These are phyloP conservation scores for Neoboletus subvelutipes DNA, from an alignment of 768 basidiomycete genomes.

Conservation along the genomic window DNA sequence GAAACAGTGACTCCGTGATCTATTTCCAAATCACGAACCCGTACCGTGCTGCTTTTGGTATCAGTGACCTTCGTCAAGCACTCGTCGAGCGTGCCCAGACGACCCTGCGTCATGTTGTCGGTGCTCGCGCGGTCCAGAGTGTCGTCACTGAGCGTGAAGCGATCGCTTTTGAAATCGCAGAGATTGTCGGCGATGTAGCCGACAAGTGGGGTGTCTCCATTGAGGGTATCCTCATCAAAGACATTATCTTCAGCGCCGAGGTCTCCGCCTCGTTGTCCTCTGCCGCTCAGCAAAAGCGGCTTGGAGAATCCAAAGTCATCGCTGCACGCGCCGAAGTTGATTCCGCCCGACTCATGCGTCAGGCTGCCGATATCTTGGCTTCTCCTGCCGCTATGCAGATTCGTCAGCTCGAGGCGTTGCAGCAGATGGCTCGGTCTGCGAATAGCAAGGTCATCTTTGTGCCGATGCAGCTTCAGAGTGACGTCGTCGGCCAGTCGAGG, in stretches of 20 bases:
- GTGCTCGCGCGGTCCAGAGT: slow-evolving; percentile 90
- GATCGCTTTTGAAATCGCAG: slow-evolving; percentile 94
- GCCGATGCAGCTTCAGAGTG: slow-evolving; percentile 86
- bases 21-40: slow-evolving; percentile 90
- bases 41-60: slow-evolving; percentile 93
- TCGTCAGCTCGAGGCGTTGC: slow-evolving; percentile 92
- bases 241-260: slow-evolving; percentile 90
- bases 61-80: slow-evolving; percentile 84
- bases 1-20: slow-evolving; percentile 80
- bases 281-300: slow-evolving; percentile 95
- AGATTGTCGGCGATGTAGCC: slow-evolving; percentile 89
- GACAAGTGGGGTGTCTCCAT: slow-evolving; percentile 98
- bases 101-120: slow-evolving; percentile 95
- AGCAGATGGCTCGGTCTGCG: slow-evolving; percentile 91
- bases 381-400: slow-evolving; percentile 98
- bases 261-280: slow-evolving; percentile 89
- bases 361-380: slow-evolving; percentile 93
- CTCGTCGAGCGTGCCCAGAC: slow-evolving; percentile 88
- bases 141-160: slow-evolving; percentile 97
- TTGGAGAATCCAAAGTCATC: slow-evolving; percentile 96
- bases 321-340: slow-evolving; percentile 96
- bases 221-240: slow-evolving; percentile 94
- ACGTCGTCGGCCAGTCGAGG: slow-evolving; percentile 53
- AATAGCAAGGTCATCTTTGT: slow-evolving; percentile 92
- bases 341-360: slow-evolving; percentile 91